Evolutionary conservation across 805 yeast genomes (phyloP), one percentile per base, ranked within the genome.

Genomic region (Yueomyces sp.): DNA sequence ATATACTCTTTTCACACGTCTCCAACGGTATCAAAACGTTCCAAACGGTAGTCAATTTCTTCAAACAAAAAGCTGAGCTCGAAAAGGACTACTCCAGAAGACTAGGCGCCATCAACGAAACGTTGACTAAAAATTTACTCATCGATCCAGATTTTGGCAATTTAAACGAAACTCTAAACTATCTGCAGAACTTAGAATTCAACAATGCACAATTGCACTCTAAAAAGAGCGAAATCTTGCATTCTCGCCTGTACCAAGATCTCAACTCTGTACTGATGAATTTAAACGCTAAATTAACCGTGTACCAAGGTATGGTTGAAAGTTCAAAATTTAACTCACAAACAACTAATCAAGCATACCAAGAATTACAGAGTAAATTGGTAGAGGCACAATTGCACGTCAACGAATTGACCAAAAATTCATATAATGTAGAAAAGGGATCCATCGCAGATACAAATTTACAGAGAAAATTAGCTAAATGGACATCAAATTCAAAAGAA

Each of bases 21-120:
- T 48, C 57, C 1, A 44, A 49, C 5, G 64, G 64, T 4, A 54
- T 59, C 19, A 52, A 49, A 40, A 48, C 63, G 2, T 53, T 58
- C 39, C 46, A 50, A 19, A 47, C 52, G 3, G 39, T 57, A 38
- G 50, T 54, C n/a, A 48, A 45, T n/a, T 56, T 59, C 41, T 60
- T 59, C 40, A 58, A 53, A 43, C 57, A 53, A 19, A 49, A 56
- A 42, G 49, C 56, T 39, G 63, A 60, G 39, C 42, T 59, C 28
- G 64, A 62, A 42, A 59, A 55, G 45, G 62, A 57, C 43, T 58
- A 55, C 41, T 49, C 63, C 3, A 52, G 65, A 43, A 50, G 64
- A 42, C 39, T 58, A 19, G 58, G 63, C 27, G 64, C 65, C 11
- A 49, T 62, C 29, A 52, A 54, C 40, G 52, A 48, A 31, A 62